Evolutionary conservation across 2,329 filamentous ascomycete genomes (phyloP).

Genomic region (Microcyclospora pomicola): DNA sequence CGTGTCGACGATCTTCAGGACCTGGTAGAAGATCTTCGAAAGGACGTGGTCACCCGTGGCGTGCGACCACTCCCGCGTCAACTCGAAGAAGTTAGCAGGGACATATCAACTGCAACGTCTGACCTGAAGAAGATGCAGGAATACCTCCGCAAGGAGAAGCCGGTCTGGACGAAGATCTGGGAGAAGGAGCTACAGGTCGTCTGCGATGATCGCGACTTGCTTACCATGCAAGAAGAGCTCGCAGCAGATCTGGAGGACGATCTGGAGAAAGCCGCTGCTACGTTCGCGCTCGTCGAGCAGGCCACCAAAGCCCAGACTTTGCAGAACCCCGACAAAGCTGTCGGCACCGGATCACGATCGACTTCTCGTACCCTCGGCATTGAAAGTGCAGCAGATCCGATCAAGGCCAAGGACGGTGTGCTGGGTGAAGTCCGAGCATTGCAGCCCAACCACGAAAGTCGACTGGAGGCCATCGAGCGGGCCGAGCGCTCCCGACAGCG

Average conservation of each 20-base stretch:
- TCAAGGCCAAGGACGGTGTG: slow-evolving; percentile 76
- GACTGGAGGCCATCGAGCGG: slow-evolving; percentile 91
- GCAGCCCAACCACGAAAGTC: slow-evolving; percentile 84
- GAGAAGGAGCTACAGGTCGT: slow-evolving; percentile 93
- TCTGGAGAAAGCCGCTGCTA: slow-evolving; percentile 84
- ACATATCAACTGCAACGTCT: slow-evolving; percentile 65
- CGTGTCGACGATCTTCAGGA: slow-evolving; percentile 97
- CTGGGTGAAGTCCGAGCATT: slow-evolving; percentile 86
- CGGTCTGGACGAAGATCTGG: slow-evolving; percentile 98
- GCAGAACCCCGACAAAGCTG: slow-evolving; percentile 40
- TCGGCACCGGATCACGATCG: slow-evolving; percentile 22
- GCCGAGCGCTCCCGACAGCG: slow-evolving; percentile 83
- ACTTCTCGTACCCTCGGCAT: slow-evolving; percentile 17
- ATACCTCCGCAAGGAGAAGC: slow-evolving; percentile 81
- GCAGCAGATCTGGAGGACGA: slow-evolving; percentile 87
- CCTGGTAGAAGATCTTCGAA: slow-evolving; percentile 86
- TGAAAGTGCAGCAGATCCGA: slow-evolving; percentile 50
- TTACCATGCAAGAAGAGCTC: slow-evolving; percentile 92
- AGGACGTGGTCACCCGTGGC: slow-evolving; percentile 87
- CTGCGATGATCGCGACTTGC: slow-evolving; percentile 85
- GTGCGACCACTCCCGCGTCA: slow-evolving; percentile 83
- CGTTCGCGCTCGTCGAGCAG: slow-evolving; percentile 88
- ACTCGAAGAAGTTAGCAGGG: slow-evolving; percentile 77
- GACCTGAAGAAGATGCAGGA: slow-evolving; percentile 92
- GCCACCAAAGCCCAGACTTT: slow-evolving; percentile 92